Evolutionary conservation across 805 yeast genomes (phyloP).

Genomic region (Kregervanrija pseudodelftensis): DNA sequence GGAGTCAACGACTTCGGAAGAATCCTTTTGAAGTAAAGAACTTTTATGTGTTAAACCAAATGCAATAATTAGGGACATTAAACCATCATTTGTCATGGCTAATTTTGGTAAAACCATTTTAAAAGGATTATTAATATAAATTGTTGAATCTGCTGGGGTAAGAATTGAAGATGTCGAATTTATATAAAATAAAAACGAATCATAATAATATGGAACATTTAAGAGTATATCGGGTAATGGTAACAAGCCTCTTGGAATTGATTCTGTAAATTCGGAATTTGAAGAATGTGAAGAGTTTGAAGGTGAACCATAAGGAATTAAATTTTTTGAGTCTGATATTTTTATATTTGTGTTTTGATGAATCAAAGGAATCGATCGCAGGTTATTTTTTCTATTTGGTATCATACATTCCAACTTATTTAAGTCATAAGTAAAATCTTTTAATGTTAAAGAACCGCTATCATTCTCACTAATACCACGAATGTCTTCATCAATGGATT

Average conservation of each 20-base stretch:
- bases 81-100: constrained; percentile 53
- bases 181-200: constrained; percentile 56
- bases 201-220: constrained; percentile 53
- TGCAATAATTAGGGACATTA: constrained; percentile 50
- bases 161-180: constrained; percentile 52
- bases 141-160: constrained; percentile 56
- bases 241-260: constrained; percentile 29
- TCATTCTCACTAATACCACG: too few relatives aligned
- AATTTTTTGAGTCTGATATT: background rate
- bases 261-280: constrained; percentile 14
- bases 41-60: constrained; percentile 38
- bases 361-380: constrained; percentile 13
- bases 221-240: constrained; percentile 56
- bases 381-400: constrained; percentile 3
- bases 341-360: background rate
- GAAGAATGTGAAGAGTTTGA: constrained; percentile 11
- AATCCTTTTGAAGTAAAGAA: constrained; percentile 17
- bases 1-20: constrained; percentile 39
- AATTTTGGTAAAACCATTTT: constrained; percentile 55
- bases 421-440: constrained; percentile 5
- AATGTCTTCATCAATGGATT: too few relatives aligned
- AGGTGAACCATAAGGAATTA: background rate
- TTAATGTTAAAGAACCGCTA: background rate
- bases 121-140: constrained; percentile 66
- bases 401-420: constrained; percentile 2